Percentiles rank a stretch among this genome's conserved stretches.
phyloP scores from a whole-genome alignment of 1,284 basidiomycete genomes.

The Bjerkandera adusta region DNA sequence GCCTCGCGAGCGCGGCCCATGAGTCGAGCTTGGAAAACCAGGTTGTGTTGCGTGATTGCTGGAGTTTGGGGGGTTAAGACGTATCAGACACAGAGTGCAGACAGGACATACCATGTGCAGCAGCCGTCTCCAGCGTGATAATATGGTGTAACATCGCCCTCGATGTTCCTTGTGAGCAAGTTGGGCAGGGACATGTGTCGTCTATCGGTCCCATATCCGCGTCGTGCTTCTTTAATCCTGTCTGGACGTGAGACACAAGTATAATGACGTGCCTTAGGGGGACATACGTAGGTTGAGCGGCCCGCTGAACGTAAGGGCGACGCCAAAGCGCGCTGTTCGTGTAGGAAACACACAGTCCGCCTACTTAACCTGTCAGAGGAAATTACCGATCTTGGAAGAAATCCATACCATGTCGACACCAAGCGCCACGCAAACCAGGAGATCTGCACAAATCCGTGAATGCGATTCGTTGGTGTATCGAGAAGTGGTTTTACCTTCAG shows the following conservation, averaged over 20 bases:
- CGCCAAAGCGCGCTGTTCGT: conserved; percentile 82
- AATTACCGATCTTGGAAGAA: not conserved
- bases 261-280: not conserved
- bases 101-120: conserved; percentile 63
- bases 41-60: conserved; percentile 80
- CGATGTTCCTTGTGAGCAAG: conserved; percentile 62
- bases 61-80: conserved; percentile 11
- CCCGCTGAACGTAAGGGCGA: conserved; percentile 76
- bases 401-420: conserved; percentile 79
- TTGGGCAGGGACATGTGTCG: conserved; percentile 74
- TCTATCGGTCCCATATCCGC: conserved; percentile 72
- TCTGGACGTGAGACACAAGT: not conserved
- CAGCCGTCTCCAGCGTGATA: conserved; percentile 73
- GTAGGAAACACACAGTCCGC: conserved; percentile 91
- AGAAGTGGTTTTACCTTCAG: conserved; percentile 61
- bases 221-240: conserved; percentile 67
- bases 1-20: conserved; percentile 80
- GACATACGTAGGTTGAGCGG: conserved; percentile 74
- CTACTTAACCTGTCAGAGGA: conserved; percentile 33
- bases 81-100: conserved; percentile 12
- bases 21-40: conserved; percentile 78
- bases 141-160: conserved; percentile 73
- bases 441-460: conserved; percentile 45
- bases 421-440: conserved; percentile 84
- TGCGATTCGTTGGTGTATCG: not conserved